Evolutionary conservation across 108 stramenopile genomes (phyloP), one percentile per base, ranked within the genome.

Genomic region (Nitzschia sp.): DNA sequence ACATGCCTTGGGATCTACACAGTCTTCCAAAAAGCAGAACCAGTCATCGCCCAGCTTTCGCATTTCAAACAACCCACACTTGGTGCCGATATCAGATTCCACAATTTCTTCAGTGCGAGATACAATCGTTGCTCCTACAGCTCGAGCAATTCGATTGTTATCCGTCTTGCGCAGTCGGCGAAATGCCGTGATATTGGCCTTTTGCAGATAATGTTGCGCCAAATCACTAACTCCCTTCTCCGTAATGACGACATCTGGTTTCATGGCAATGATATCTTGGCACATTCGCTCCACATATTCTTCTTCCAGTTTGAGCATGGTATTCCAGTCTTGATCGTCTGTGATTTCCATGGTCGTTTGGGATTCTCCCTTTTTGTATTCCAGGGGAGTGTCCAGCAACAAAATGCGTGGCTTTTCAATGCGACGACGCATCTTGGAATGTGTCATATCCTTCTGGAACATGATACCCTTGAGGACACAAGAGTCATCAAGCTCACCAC

Each of bases 361-460:
- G 6, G 89, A 88, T 83, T 99, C 99, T 63, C 97, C 97, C 90
- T 99, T 99, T 89, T 99, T 99, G 90, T 99, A 99, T 80, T 99
- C 99, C 33, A 99, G 82, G 17, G 99, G 98, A 64, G 95, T 92
- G 79, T 99, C 99, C 27, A 99, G 66, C 62, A 99, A 86, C 3
- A 99, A 71, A 47, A 99, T 96, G 38, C 98, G 95, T 11, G 99
- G 99, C 71, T 97, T 98, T 70, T 97, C 98, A 82, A 99, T 98
- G 57, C 90, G 83, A 59, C 98, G 90, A 47, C 96, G 83, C 99
- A 99, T 99, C 76, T 96, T 96, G 59, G 97, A 89, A 83, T 99
- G 98, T 19, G 97, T 97, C 1, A 92, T 91, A 75, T 98, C 99
- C 85, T 99, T 99, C 86, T 99, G 97, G 86, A 99, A 97, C 98